Conservation (phyloP, 2,329 filamentous ascomycete species). For the Alternaria hordeiaustralica region DNA sequence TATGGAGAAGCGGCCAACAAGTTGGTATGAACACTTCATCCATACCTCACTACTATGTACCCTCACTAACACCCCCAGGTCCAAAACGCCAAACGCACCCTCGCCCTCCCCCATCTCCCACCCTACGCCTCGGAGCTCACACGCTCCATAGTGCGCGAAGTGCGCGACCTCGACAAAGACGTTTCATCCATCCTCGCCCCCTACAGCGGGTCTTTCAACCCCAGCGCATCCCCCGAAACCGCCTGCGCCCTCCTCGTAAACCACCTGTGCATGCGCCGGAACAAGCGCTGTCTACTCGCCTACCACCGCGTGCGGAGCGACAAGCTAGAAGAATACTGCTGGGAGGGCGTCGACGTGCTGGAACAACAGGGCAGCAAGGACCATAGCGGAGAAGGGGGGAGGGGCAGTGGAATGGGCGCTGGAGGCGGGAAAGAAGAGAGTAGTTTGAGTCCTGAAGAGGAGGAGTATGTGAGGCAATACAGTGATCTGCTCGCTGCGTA, state of each 20-base stretch:
- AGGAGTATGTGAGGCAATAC: conserved; percentile 93
- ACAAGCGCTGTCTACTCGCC: conserved; percentile 92
- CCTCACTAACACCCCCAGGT: conserved; percentile 62
- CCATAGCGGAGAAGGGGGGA: conserved; percentile 33
- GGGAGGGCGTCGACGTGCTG: conserved; percentile 84
- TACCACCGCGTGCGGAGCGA: conserved; percentile 91
- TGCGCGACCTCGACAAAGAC: conserved; percentile 90
- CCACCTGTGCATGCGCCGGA: conserved; percentile 91
- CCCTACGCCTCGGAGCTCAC: conserved; percentile 93
- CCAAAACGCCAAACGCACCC: conserved; percentile 93
- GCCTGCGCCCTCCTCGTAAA: conserved; percentile 91
- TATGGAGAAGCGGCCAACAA: conserved; percentile 89
- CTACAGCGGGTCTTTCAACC: conserved; percentile 85
- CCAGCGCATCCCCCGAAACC: conserved; percentile 78
- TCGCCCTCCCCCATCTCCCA: conserved; percentile 83
- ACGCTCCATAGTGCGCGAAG: conserved; percentile 85
- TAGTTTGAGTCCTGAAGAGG: conserved; percentile 91
- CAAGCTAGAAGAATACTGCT: conserved; percentile 91
- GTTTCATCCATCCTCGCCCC: conserved; percentile 79
- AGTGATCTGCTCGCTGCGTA: conserved; percentile 92
- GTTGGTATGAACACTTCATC: conserved; percentile 62
- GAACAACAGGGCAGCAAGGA: conserved; percentile 59
- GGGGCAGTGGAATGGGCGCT: conserved; percentile 53
- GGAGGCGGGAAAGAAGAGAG: conserved; percentile 62
- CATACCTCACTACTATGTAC: not conserved